Evolutionary conservation across 2,329 filamentous ascomycete species (phyloP), one percentile per base, ranked within the genome.

Genomic region (Neopestalotiopsis rosae): DNA sequence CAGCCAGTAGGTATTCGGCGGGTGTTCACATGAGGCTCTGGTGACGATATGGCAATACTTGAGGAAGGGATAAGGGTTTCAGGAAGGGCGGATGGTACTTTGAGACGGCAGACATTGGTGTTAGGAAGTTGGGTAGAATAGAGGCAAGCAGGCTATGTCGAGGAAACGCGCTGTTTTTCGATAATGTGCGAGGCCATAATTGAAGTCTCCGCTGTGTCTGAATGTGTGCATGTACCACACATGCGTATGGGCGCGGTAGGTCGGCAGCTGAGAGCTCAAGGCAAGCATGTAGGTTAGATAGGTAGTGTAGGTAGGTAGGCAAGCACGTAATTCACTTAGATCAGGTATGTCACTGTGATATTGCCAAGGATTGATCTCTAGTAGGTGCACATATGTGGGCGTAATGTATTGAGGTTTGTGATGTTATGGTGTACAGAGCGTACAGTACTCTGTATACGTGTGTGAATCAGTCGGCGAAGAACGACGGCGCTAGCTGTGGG

Each of bases 391-490:
- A 10, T 24, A 52, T 52, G 45, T 24, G 45, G 45, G 17, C 17
- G 17, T 17, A n/a, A 20, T 14, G 45, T 52, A 20, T 14, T n/a
- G 14, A 17, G 45, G 17, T n/a, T 9, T 52, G 45, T 52, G 17
- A 10, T 52, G 45, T 52, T 52, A 20, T 49, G 12, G 45, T 49
- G 45, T 52, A 52, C 45, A 7, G 45, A 52, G 45, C n/a, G n/a
- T 49, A 14, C 13, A 49, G 14, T 17, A n/a, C n/a, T 20, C 24
- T 58, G 56, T 34, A 59, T 59, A 24, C 24, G 24, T 30, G 57
- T 30, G 34, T 62, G 59, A 62, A 38, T 66, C 63, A 66, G 49
- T 67, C 56, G 42, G 62, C 61, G 65, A 69, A 34, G 28, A 42
- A 52, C 61, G 65, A 69, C 20, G 28, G 30, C 30, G 30, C 32